Evolutionary conservation across 1,284 basidiomycete genomes (phyloP), one percentile per base, ranked within the genome.

Genomic region (Rhodofomes roseus): DNA sequence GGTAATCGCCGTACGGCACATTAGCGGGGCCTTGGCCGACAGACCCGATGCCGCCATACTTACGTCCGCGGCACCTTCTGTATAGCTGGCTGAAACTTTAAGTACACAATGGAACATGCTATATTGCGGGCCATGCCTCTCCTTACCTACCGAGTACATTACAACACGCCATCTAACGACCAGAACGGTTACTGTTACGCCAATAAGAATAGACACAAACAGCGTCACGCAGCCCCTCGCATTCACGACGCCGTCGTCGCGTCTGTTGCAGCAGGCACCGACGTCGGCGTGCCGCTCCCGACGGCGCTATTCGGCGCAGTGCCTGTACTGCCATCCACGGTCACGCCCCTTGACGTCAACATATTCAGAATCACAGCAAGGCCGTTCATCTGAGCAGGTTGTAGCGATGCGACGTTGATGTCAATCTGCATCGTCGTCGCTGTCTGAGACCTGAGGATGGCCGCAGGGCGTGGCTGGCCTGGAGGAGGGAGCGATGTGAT

Each of bases 381-480:
- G 12, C 89, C 88, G 65, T 80, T 88, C 84, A 89, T 87, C 67
- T 92, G 89, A 18, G 81, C 75, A 14, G 82, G 77, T 68, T 90
- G 86, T 57, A 92, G 74, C 16, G 86, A 72, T 16, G 84, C 84
- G 25, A 90, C 82, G 62, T 91, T 90, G 67, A 92, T 88, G 64
- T 92, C 90, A 59, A 92, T 74, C 66, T 80, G 87, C 61, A 91
- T 72, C 78, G 86, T 84, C 27, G 81, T 80, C 14, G 89, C 89
- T 7, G 83, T 84, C 2, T 86, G 84, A 25, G 86, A 84, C 59
- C 84, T 81, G 54, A 92, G 76, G 23, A 92, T 80, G 27, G 88
- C 89, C 18, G 87, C 79, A 2, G 89, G 86, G 64, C 83, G 84
- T 23, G 83, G 78, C 63, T 86, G 81, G 16, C 80, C 83, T 25